Conservation (phyloP, 257 asterid species). For the Capsicum rhomboideum region DNA sequence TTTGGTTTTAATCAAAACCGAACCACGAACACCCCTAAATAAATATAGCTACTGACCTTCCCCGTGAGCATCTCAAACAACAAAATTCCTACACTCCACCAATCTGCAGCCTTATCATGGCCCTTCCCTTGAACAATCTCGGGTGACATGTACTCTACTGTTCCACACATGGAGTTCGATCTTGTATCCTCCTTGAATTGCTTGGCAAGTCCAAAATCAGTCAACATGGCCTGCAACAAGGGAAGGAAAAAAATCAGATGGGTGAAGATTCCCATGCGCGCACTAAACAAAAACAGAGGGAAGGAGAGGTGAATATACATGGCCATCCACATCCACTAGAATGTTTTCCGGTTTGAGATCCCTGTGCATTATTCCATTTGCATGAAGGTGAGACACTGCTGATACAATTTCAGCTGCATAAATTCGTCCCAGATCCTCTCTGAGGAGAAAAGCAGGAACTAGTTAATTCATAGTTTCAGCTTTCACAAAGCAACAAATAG, state of each 20-base stretch:
- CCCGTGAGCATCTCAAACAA: conserved; percentile 22
- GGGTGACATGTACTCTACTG: conserved; percentile 67
- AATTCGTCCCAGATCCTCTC: conserved; percentile 57
- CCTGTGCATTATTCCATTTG: conserved; percentile 58
- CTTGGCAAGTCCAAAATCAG: conserved; percentile 65
- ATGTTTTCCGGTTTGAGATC: conserved; percentile 69
- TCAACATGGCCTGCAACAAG: conserved; percentile 21
- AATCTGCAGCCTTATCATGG: conserved; percentile 63
- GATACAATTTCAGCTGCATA: conserved; percentile 55
- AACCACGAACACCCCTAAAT: too few relatives aligned
- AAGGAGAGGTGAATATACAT: conserved; percentile 26
- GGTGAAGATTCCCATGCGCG: neutral
- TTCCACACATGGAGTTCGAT: conserved; percentile 58
- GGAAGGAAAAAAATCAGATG: neutral
- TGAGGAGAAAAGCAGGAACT: conserved; percentile 14
- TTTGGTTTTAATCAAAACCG: too few relatives aligned
- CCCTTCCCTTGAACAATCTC: conserved; percentile 67
- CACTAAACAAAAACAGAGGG: neutral
- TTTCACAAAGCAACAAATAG: neutral
- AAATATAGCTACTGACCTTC: neutral
- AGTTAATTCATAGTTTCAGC: neutral
- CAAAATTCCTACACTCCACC: conserved; percentile 55
- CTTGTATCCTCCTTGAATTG: conserved; percentile 40
- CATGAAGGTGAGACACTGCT: conserved; percentile 62
- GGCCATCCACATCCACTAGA: conserved; percentile 65